Percentiles rank a stretch among this genome's conserved stretches.
These are phyloP conservation scores for Leccinum ponderosum DNA, from an alignment of 1,284 basidiomycete genomes.

Conservation along the genomic window DNA sequence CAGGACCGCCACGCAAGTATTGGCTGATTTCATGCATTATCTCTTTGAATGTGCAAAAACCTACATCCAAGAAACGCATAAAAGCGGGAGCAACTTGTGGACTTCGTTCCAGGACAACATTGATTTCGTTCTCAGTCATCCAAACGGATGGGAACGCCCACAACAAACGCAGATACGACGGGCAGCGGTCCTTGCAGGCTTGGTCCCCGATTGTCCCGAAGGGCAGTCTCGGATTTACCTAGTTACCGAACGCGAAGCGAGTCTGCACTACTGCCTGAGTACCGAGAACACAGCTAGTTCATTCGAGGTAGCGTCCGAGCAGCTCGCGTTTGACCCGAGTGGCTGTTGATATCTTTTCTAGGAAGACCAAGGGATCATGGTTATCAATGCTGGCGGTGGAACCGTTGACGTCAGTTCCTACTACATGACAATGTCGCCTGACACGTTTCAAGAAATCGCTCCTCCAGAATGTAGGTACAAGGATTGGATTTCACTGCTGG, in stretches of 20 bases:
- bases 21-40: slow-evolving; percentile 48
- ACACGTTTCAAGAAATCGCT: slow-evolving; percentile 33
- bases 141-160: slow-evolving; percentile 45
- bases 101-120: slow-evolving; percentile 32
- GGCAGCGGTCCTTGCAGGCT: slow-evolving; percentile 37
- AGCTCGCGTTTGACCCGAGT: not conserved
- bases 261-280: slow-evolving; percentile 46
- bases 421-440: slow-evolving; percentile 21
- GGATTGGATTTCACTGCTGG: not conserved
- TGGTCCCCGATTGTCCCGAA: slow-evolving; percentile 35
- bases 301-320: slow-evolving; percentile 34
- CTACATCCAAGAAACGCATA: slow-evolving; percentile 42
- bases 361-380: slow-evolving; percentile 40
- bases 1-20: slow-evolving; percentile 43
- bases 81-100: slow-evolving; percentile 38
- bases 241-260: slow-evolving; percentile 54
- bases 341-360: slow-evolving; percentile 9
- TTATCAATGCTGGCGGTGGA: slow-evolving; percentile 53
- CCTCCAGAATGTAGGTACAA: slow-evolving; percentile 32
- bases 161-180: slow-evolving; percentile 40
- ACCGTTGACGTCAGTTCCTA: slow-evolving; percentile 45
- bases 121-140: slow-evolving; percentile 39
- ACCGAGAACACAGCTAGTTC: slow-evolving; percentile 39
- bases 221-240: slow-evolving; percentile 44
- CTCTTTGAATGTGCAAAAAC: slow-evolving; percentile 37